Evolutionary conservation across 345 rosid genomes (phyloP).

Genomic region (Mallotus nudiflorus): DNA sequence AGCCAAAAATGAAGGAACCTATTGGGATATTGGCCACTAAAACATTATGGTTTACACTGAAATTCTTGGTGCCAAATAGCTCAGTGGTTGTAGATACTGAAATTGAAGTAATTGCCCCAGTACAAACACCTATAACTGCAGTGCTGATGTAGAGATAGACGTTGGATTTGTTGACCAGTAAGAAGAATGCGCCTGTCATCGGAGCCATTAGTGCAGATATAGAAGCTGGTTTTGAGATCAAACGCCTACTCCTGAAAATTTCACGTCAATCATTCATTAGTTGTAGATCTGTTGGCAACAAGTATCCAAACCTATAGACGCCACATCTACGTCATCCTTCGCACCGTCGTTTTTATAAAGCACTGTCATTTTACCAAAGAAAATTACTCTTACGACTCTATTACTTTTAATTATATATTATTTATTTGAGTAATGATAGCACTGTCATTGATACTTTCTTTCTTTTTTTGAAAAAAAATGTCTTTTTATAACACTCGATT

Average conservation of each 20-base stretch:
- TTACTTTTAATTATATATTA: too few species aligned
- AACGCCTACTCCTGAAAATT: constrained; percentile 43
- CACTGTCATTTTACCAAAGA: too few species aligned
- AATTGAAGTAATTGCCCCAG: constrained; percentile 79
- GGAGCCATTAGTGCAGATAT: constrained; percentile 57
- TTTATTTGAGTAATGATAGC: too few species aligned
- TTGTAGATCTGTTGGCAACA: too few species aligned
- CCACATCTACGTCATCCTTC: too few species aligned
- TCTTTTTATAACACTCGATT: too few species aligned
- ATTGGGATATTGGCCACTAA: constrained; percentile 77
- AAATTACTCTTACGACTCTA: too few species aligned
- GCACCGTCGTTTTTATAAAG: too few species aligned
- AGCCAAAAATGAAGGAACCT: constrained; percentile 77
- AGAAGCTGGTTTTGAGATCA: constrained; percentile 53
- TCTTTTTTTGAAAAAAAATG: too few species aligned
- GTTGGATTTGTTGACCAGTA: constrained; percentile 46
- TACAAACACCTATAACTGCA: constrained; percentile 58
- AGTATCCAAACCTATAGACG: too few species aligned
- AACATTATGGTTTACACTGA: constrained; percentile 83
- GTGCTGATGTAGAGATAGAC: constrained; percentile 61
- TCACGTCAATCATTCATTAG: too few species aligned
- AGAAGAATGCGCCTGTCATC: constrained; percentile 59
- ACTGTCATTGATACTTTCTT: too few species aligned
- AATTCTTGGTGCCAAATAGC: constrained; percentile 70
- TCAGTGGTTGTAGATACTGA: constrained; percentile 68